A percentile compares a stretch with the other conserved stretches of the same genome.
These are phyloP conservation scores for Pichia sp. DNA, from an alignment of 1,139 yeast species.

Conservation along the genomic window DNA sequence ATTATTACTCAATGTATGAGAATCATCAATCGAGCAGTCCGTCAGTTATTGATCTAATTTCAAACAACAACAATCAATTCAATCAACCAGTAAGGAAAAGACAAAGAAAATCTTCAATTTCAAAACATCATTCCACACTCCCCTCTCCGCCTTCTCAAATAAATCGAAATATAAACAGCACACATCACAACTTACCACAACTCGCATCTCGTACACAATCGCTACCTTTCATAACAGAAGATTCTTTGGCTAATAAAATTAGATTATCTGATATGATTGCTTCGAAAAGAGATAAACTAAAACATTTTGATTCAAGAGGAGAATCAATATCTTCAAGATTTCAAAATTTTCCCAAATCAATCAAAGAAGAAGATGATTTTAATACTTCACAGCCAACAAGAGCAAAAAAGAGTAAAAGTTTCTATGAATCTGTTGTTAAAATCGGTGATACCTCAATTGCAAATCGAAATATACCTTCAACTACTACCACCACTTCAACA, in stretches of 20 bases:
- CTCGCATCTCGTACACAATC: slow-evolving; percentile 31
- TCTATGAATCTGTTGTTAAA: slow-evolving; percentile 26
- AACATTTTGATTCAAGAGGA: slow-evolving; percentile 20
- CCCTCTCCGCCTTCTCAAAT: background rate
- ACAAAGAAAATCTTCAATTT: slow-evolving; percentile 2
- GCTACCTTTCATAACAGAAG: slow-evolving; percentile 27
- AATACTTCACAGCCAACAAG: slow-evolving; percentile 23
- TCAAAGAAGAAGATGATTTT: slow-evolving; percentile 13
- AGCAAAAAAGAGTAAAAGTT: slow-evolving; percentile 27
- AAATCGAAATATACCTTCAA: background rate
- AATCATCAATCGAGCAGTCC: slow-evolving; percentile 14
- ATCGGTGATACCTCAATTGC: slow-evolving; percentile 23
- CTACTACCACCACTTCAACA: background rate
- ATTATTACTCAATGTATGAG: background rate
- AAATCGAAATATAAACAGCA: slow-evolving; percentile 2
- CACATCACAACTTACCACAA: slow-evolving; percentile 17
- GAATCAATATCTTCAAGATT: slow-evolving; percentile 28
- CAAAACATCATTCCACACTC: background rate
- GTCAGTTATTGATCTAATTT: background rate
- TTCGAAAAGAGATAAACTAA: slow-evolving; percentile 8
- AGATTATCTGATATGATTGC: slow-evolving; percentile 25
- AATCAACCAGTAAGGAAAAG: slow-evolving; percentile 12
- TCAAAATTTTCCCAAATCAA: slow-evolving; percentile 25
- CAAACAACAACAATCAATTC: slow-evolving; percentile 1
- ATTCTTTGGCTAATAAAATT: slow-evolving; percentile 28